Conservation (phyloP, 805 yeast genomes). For the Wickerhamomyces chaumierensis region DNA sequence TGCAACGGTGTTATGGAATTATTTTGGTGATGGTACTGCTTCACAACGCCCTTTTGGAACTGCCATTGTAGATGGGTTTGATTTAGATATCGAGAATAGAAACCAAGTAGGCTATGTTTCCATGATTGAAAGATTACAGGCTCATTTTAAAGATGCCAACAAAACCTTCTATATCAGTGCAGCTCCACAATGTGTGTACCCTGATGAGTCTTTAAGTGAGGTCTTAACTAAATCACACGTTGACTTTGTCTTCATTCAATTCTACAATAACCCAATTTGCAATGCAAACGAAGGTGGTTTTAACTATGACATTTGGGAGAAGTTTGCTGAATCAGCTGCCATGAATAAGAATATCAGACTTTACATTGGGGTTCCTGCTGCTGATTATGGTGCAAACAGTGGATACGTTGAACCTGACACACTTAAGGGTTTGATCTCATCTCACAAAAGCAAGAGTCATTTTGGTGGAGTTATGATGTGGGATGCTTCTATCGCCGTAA, state of each 20-base stretch:
- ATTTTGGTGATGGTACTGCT: slow-evolving; percentile 42
- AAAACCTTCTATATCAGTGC: slow-evolving; percentile 49
- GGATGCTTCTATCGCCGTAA: slow-evolving; percentile 56
- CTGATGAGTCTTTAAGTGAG: slow-evolving; percentile 42
- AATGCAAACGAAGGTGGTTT: slow-evolving; percentile 26
- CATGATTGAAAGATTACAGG: slow-evolving; percentile 36
- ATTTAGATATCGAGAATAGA: slow-evolving; percentile 69
- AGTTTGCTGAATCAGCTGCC: slow-evolving; percentile 30
- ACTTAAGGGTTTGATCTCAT: slow-evolving; percentile 11
- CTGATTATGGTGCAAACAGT: slow-evolving; percentile 35
- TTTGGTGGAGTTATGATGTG: slow-evolving; percentile 67
- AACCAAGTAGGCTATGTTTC: slow-evolving; percentile 53
- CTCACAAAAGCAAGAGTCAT: slow-evolving; percentile 15
- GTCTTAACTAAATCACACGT: slow-evolving; percentile 38
- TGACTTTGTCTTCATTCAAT: slow-evolving; percentile 59
- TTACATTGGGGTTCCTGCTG: slow-evolving; percentile 48
- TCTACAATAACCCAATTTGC: slow-evolving; percentile 51
- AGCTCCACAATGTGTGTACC: slow-evolving; percentile 67
- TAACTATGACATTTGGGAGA: slow-evolving; percentile 38
- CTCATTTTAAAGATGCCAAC: slow-evolving; percentile 26
- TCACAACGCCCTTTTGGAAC: slow-evolving; percentile 50
- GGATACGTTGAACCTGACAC: slow-evolving; percentile 36
- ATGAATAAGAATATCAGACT: slow-evolving; percentile 38
- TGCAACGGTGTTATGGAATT: slow-evolving; percentile 45
- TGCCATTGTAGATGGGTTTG: slow-evolving; percentile 76